These are phyloP conservation scores for Phanerochaete carnosa DNA, from an alignment of 768 basidiomycete species.

Conservation along the genomic window DNA sequence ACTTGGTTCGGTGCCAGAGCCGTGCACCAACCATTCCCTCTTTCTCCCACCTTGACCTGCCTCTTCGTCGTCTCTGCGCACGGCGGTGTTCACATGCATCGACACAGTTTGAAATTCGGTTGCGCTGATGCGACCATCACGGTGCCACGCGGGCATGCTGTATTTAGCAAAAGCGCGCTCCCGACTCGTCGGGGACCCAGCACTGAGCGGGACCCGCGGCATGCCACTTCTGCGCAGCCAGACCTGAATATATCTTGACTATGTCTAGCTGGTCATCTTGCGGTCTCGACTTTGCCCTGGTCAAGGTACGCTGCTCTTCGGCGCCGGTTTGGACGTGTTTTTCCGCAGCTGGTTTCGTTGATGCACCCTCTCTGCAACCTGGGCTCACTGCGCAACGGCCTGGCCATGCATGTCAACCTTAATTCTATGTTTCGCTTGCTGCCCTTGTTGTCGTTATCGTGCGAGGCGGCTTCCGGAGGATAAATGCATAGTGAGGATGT, in stretches of 20 bases:
- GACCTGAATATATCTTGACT: neutral
- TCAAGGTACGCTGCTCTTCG: neutral
- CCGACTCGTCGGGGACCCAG: neutral
- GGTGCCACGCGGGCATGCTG: neutral
- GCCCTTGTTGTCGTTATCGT: neutral
- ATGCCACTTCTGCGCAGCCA: neutral
- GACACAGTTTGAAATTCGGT: conserved; percentile 1
- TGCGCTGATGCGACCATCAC: neutral
- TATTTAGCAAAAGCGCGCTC: neutral
- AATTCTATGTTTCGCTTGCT: neutral
- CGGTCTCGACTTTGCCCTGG: neutral
- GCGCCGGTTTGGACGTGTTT: too few species aligned
- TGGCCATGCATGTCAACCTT: too few species aligned
- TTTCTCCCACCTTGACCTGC: conserved; percentile 1
- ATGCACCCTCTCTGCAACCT: neutral
- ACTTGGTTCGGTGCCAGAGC: neutral
- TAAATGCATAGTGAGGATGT: neutral
- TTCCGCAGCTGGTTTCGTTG: neutral
- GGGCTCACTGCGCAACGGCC: neutral
- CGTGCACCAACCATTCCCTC: neutral
- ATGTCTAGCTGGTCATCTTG: neutral
- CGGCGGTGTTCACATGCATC: neutral
- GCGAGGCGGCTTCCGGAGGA: neutral
- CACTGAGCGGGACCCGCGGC: neutral
- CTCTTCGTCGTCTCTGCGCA: neutral